Evolutionary conservation across 192 early-diverging fungal species (phyloP).

Genomic region (Rhizophagus clarus): DNA sequence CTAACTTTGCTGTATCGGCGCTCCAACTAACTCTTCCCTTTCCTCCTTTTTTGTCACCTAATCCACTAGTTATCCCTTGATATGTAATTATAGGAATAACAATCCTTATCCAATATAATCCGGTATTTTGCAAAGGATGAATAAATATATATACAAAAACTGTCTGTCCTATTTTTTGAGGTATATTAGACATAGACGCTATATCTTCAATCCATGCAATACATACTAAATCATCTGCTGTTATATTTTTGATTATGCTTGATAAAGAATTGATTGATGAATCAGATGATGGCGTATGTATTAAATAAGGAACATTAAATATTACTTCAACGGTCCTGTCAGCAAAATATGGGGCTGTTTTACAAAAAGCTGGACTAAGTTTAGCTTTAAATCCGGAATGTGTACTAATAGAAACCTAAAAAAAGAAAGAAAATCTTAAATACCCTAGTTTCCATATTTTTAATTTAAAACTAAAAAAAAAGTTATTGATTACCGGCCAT

Average conservation of each 20-base stretch:
- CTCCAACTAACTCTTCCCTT: constrained; percentile 35
- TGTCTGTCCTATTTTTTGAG: constrained; percentile 44
- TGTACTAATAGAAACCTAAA: constrained; percentile 51
- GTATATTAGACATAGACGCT: constrained; percentile 41
- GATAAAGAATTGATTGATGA: constrained; percentile 42
- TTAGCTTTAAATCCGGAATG: constrained; percentile 72
- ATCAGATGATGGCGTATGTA: constrained; percentile 34
- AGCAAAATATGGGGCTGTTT: constrained; percentile 71
- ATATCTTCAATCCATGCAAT: constrained; percentile 78
- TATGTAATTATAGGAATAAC: constrained; percentile 38
- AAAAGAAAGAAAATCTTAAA: background rate
- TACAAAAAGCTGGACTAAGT: constrained; percentile 52
- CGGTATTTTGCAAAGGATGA: constrained; percentile 64
- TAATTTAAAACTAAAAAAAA: background rate
- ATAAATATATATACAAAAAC: constrained; percentile 65
- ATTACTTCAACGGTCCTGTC: constrained; percentile 67
- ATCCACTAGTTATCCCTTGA: background rate
- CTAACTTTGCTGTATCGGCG: constrained; percentile 37
- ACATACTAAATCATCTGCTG: constrained; percentile 63
- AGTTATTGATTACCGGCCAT: constrained; percentile 60
- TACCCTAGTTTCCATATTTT: too few relatives aligned
- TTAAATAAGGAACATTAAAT: constrained; percentile 71
- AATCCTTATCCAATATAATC: constrained; percentile 72
- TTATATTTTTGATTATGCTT: constrained; percentile 45
- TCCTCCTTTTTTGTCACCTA: background rate